Conservation (phyloP, 2,329 filamentous ascomycete species). For the Juglanconis juglandina region DNA sequence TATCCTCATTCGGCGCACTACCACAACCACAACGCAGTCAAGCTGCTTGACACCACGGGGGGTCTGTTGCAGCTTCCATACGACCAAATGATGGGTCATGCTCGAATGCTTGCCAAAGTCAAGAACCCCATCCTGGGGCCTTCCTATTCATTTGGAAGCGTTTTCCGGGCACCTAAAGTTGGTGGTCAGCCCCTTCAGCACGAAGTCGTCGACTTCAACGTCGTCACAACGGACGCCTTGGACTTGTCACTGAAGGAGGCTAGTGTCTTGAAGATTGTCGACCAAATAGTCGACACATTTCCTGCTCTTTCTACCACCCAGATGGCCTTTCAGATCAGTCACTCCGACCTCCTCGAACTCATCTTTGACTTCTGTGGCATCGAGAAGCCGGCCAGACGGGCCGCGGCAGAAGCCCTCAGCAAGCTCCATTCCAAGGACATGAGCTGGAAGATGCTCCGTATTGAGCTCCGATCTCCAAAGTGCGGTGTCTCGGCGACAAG, state of each 20-base stretch:
- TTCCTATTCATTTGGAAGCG: constrained; percentile 81
- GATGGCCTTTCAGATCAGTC: constrained; percentile 89
- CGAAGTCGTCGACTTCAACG: constrained; percentile 93
- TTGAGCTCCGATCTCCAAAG: constrained; percentile 74
- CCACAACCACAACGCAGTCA: constrained; percentile 68
- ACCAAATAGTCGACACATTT: constrained; percentile 81
- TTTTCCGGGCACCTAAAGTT: constrained; percentile 75
- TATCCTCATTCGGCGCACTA: constrained; percentile 84
- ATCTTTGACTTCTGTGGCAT: constrained; percentile 92
- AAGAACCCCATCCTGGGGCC: constrained; percentile 63
- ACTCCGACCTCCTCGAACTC: constrained; percentile 78
- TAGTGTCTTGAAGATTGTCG: constrained; percentile 88
- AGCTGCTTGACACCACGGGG: constrained; percentile 76
- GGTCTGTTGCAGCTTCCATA: constrained; percentile 92
- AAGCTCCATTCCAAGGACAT: constrained; percentile 79
- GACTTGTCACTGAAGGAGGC: constrained; percentile 89
- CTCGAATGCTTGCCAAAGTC: constrained; percentile 74
- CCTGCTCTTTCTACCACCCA: constrained; percentile 67
- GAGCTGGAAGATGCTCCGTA: constrained; percentile 79
- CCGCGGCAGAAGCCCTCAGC: constrained; percentile 79
- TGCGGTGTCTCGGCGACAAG: constrained; percentile 85
- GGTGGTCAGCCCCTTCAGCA: constrained; percentile 80
- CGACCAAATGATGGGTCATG: constrained; percentile 86
- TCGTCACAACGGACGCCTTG: constrained; percentile 76
- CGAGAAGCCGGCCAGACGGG: constrained; percentile 61